Evolutionary conservation across 2,329 filamentous ascomycete genomes (phyloP).

Genomic region (Verticillium isaacii): DNA sequence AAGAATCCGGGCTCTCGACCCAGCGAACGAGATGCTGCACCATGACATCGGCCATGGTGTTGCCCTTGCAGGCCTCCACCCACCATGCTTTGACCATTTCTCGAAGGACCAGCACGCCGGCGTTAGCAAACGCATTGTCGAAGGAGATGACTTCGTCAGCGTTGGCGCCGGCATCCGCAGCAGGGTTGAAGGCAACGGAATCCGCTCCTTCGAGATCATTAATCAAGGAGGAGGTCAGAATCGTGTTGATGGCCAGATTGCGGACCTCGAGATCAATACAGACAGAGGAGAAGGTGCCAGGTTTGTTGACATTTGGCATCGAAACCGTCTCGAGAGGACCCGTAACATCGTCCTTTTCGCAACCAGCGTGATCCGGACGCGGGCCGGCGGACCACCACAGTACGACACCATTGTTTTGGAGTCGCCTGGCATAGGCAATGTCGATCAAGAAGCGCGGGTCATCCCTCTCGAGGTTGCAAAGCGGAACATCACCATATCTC

Average conservation of each 20-base stretch:
- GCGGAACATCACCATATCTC: slow-evolving; percentile 85
- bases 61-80: slow-evolving; percentile 86
- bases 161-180: slow-evolving; percentile 58
- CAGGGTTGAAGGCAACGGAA: slow-evolving; percentile 78
- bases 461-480: slow-evolving; percentile 93
- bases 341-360: slow-evolving; percentile 86
- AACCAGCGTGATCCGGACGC: slow-evolving; percentile 89
- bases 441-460: slow-evolving; percentile 95
- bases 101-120: slow-evolving; percentile 81
- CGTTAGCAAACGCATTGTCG: slow-evolving; percentile 74
- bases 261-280: slow-evolving; percentile 93
- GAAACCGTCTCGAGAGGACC: slow-evolving; percentile 79
- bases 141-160: slow-evolving; percentile 50
- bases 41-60: slow-evolving; percentile 93
- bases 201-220: slow-evolving; percentile 93
- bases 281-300: slow-evolving; percentile 90
- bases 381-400: slow-evolving; percentile 93
- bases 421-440: slow-evolving; percentile 82
- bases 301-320: slow-evolving; percentile 91
- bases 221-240: slow-evolving; percentile 91
- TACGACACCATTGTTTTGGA: slow-evolving; percentile 89
- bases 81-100: slow-evolving; percentile 99
- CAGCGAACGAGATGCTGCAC: slow-evolving; percentile 96
- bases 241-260: slow-evolving; percentile 96
- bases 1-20: slow-evolving; percentile 91